Percentiles rank a stretch among this genome's conserved stretches.
These are phyloP conservation scores for Talaromyces ruber DNA, from an alignment of 495 filamentous ascomycete genomes.

Conservation along the genomic window DNA sequence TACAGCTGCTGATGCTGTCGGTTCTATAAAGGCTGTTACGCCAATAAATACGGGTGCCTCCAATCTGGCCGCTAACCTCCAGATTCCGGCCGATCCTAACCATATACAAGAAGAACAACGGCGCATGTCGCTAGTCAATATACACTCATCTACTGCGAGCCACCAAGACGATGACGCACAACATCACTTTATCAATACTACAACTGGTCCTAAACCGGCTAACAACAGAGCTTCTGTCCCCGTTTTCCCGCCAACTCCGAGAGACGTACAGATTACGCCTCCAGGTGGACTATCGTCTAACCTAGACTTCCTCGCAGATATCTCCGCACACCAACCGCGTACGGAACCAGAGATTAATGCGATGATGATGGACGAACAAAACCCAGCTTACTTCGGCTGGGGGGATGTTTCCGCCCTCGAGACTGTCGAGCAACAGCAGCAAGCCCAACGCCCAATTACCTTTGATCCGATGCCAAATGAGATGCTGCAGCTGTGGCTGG, in stretches of 20 bases:
- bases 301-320: constrained; percentile 30
- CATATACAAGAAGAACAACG: neutral
- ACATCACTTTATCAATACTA: constrained; percentile 12
- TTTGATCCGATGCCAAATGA: constrained; percentile 25
- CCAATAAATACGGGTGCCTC: neutral
- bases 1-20: neutral
- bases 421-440: constrained; percentile 11
- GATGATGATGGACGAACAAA: constrained; percentile 29
- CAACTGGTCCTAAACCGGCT: constrained; percentile 11
- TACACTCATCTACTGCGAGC: neutral
- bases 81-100: neutral
- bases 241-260: constrained; percentile 10
- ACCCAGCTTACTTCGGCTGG: constrained; percentile 25
- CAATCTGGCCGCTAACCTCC: neutral
- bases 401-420: constrained; percentile 19
- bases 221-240: constrained; percentile 7
- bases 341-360: constrained; percentile 22
- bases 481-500: constrained; percentile 32
- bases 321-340: constrained; percentile 30
- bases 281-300: constrained; percentile 20
- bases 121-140: constrained; percentile 9
- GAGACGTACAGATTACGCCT: constrained; percentile 16
- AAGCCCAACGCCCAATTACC: constrained; percentile 14
- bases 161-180: constrained; percentile 13
- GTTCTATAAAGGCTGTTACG: neutral